Evolutionary conservation across 371 early-diverging fungal species (phyloP).

Genomic region (Mucor saturninus): DNA sequence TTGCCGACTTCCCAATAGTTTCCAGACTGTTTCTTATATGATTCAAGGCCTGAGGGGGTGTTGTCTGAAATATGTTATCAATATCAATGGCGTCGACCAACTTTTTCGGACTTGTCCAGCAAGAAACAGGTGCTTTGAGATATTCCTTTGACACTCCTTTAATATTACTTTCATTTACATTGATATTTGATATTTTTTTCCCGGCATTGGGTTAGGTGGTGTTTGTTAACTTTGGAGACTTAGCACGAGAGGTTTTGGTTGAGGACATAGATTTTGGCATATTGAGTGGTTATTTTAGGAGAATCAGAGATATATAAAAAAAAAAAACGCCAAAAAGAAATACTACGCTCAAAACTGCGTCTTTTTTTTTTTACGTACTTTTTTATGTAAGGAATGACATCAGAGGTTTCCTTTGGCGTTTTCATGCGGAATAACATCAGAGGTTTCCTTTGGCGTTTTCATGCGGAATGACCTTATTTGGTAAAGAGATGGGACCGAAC

Average conservation of each 20-base stretch:
- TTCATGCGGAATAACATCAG: too few species aligned
- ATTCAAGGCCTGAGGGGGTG: constrained; percentile 12
- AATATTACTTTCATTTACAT: constrained; percentile 9
- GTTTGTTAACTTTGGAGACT: constrained; percentile 9
- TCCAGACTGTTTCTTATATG: constrained; percentile 14
- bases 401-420: too few species aligned
- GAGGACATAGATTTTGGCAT: constrained; percentile 17
- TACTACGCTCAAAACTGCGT: too few species aligned
- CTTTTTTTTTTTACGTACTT: too few species aligned
- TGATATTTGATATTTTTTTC: constrained; percentile 5
- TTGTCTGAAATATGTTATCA: constrained; percentile 9
- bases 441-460: too few species aligned
- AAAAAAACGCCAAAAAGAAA: too few species aligned
- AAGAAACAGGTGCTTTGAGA: constrained; percentile 16
- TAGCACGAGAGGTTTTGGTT: constrained; percentile 2
- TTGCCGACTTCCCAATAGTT: constrained; percentile 18
- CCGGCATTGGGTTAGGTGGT: constrained; percentile 1
- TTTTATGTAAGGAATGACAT: too few species aligned
- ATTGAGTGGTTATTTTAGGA: constrained; percentile 9
- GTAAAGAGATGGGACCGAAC: too few species aligned
- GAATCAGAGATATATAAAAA: background rate
- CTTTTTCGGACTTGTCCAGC: constrained; percentile 18
- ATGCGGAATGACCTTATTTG: too few species aligned
- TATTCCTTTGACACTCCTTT: constrained; percentile 17
- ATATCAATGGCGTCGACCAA: constrained; percentile 10